Evolutionary conservation across 805 yeast genomes (phyloP).

Genomic region (Starmera quercuum): DNA sequence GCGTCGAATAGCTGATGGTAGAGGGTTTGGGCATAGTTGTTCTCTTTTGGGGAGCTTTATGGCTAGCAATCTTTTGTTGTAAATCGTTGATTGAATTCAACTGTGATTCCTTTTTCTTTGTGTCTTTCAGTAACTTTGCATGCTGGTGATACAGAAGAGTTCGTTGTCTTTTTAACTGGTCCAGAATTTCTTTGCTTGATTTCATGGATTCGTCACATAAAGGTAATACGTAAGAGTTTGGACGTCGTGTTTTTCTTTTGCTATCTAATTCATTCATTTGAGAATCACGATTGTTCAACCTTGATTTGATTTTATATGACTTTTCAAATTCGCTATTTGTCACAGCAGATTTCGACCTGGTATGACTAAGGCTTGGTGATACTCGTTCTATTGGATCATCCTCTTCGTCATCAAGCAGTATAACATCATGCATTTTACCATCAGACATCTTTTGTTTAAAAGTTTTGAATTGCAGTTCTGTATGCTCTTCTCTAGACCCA

Average conservation of each 20-base stretch:
- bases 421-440: constrained; percentile 15
- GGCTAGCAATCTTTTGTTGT: constrained; percentile 9
- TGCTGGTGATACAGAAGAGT: constrained; percentile 11
- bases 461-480: constrained; percentile 3
- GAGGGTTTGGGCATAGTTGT: no score
- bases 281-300: background rate
- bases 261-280: constrained; percentile 2
- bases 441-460: constrained; percentile 10
- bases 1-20: no score
- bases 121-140: constrained; percentile 8
- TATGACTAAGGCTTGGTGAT: background rate
- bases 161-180: constrained; percentile 16
- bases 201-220: constrained; percentile 19
- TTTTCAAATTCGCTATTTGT: constrained; percentile 2
- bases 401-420: constrained; percentile 16
- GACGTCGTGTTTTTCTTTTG: no score
- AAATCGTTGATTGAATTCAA: constrained; percentile 6
- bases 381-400: constrained; percentile 2
- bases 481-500: background rate
- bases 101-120: constrained; percentile 7
- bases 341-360: constrained; percentile 8
- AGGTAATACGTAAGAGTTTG: constrained; percentile 11
- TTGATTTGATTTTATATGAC: constrained; percentile 3
- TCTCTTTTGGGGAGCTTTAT: no score
- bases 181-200: constrained; percentile 13